These are phyloP conservation scores for Corymbia citriodora DNA, from an alignment of 441 rosid species.

Conservation along the genomic window DNA sequence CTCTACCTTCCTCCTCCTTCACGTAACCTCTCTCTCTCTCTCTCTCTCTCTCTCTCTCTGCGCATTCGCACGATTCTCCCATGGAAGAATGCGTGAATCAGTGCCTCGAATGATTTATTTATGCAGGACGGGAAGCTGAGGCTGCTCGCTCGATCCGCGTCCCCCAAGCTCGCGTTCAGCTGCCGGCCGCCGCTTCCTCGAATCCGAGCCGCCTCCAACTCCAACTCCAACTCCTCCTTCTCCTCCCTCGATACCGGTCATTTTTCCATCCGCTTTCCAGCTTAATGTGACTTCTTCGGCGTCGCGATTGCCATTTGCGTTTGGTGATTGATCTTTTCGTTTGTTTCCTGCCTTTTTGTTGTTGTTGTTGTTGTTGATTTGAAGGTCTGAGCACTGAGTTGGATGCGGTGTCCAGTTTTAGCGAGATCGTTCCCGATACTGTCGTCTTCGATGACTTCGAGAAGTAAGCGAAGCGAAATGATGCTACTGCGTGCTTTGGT, in stretches of 20 bases:
- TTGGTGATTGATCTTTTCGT: background rate
- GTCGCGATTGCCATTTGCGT: background rate
- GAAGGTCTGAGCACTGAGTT: conserved; percentile 64
- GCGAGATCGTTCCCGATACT: conserved; percentile 96
- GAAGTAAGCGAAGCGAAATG: conserved; percentile 26
- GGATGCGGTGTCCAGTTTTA: conserved; percentile 88
- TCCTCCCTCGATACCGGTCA: conserved; percentile 58
- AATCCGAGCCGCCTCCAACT: conserved; percentile 47
- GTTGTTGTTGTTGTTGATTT: background rate
- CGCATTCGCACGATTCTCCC: background rate
- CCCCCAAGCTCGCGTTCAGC: conserved; percentile 36
- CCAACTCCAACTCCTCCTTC: conserved; percentile 18
- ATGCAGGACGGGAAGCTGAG: conserved; percentile 34
- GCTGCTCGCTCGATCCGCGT: conserved; percentile 22
- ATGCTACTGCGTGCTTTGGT: background rate
- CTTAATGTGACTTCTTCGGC: background rate
- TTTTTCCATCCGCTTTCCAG: background rate
- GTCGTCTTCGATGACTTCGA: conserved; percentile 95
- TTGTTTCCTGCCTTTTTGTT: background rate
- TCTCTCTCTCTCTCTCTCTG: background rate
- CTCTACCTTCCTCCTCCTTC: conserved; percentile 36
- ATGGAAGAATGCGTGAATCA: background rate
- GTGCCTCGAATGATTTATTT: background rate
- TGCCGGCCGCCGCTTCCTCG: conserved; percentile 35
- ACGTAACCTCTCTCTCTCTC: conserved; percentile 20